These are phyloP conservation scores for Phytophthora cryptogea DNA, from an alignment of 352 stramenopile genomes.

Conservation along the genomic window DNA sequence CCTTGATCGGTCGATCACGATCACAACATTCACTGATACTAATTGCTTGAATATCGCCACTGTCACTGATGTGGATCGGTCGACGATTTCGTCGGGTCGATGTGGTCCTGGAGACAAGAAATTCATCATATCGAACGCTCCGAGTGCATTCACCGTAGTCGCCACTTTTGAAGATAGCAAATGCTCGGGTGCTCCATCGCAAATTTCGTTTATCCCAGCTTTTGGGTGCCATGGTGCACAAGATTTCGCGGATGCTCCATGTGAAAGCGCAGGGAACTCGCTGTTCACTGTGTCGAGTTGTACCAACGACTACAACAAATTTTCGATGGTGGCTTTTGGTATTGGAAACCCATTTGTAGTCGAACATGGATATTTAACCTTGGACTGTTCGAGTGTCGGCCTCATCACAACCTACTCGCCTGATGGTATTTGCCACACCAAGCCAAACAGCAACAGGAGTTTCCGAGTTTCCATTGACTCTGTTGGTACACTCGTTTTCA, in stretches of 20 bases:
- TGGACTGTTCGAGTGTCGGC: background rate
- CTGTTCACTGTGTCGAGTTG: constrained; percentile 10
- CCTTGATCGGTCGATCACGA: constrained; percentile 2
- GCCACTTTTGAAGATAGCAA: constrained; percentile 9
- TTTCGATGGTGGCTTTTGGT: constrained; percentile 1
- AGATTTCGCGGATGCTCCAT: background rate
- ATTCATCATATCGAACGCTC: background rate
- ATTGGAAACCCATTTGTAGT: constrained; percentile 8
- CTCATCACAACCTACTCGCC: background rate
- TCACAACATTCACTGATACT: constrained; percentile 9
- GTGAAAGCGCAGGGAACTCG: background rate
- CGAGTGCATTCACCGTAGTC: background rate
- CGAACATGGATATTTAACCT: background rate
- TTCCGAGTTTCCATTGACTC: background rate
- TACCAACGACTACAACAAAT: constrained; percentile 1
- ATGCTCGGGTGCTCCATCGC: constrained; percentile 3
- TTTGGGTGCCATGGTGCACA: background rate
- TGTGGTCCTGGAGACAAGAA: background rate
- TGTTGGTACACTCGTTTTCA: background rate
- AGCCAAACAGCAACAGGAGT: background rate
- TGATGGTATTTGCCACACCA: constrained; percentile 4
- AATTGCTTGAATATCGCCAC: constrained; percentile 6
- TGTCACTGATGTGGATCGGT: background rate
- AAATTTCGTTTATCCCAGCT: constrained; percentile 4
- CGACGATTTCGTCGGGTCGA: background rate